Conservation (phyloP, 495 filamentous ascomycete species). For the Penicillium bovifimosum region DNA sequence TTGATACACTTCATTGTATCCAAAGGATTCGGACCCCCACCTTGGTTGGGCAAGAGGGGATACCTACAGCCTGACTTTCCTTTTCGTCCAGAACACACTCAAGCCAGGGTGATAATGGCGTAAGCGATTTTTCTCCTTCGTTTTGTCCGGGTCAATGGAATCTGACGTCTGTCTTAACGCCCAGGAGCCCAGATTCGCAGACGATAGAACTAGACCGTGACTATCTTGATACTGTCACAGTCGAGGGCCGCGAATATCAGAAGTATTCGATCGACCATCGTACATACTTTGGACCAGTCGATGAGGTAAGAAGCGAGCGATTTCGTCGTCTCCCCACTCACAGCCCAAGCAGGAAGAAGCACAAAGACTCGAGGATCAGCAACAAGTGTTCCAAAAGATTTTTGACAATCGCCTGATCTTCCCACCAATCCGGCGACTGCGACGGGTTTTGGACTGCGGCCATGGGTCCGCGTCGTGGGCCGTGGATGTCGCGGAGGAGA, state of each 20-base stretch:
- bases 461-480: slow-evolving; percentile 64
- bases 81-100: slow-evolving; percentile 7
- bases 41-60: slow-evolving; percentile 13
- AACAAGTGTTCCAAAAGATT: slow-evolving; percentile 62
- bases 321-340: slow-evolving; percentile 9
- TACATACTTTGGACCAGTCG: slow-evolving; percentile 75
- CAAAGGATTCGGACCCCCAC: slow-evolving; percentile 19
- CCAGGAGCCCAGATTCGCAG: slow-evolving; percentile 45
- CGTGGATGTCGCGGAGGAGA: slow-evolving; percentile 54
- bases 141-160: not conserved
- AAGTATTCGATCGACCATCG: slow-evolving; percentile 65
- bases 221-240: slow-evolving; percentile 57
- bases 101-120: slow-evolving; percentile 28
- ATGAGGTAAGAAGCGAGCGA: slow-evolving; percentile 60
- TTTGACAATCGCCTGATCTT: slow-evolving; percentile 79
- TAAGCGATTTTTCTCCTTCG: slow-evolving; percentile 15
- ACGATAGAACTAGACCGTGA: slow-evolving; percentile 53
- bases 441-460: slow-evolving; percentile 71
- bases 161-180: slow-evolving; percentile 6
- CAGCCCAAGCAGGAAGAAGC: slow-evolving; percentile 63
- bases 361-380: slow-evolving; percentile 65
- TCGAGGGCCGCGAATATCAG: slow-evolving; percentile 68
- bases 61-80: slow-evolving; percentile 7
- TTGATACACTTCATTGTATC: slow-evolving; percentile 13
- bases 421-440: slow-evolving; percentile 59